These are phyloP conservation scores for Lichtheimia ornata DNA, from an alignment of 371 early-diverging fungal species.

Conservation along the genomic window DNA sequence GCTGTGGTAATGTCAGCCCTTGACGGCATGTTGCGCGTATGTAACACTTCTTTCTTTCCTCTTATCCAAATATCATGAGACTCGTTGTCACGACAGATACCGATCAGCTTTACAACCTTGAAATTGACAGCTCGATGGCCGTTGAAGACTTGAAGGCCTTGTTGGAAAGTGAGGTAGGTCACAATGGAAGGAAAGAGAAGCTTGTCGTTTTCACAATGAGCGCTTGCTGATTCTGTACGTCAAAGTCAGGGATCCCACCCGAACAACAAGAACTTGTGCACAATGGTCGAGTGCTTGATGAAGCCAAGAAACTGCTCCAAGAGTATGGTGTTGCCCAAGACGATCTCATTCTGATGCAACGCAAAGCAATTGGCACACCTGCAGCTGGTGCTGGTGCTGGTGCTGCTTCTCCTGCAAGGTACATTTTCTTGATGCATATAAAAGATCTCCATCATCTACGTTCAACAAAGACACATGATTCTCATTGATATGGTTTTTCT, in stretches of 20 bases:
- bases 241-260: slow-evolving; percentile 61
- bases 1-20: no score
- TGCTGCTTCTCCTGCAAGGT: slow-evolving; percentile 1
- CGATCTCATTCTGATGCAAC: slow-evolving; percentile 72
- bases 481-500: neutral
- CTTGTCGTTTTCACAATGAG: neutral
- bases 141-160: slow-evolving; percentile 83
- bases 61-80: slow-evolving; percentile 41
- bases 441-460: no score
- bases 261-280: slow-evolving; percentile 49
- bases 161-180: slow-evolving; percentile 76
- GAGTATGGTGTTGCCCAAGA: slow-evolving; percentile 71
- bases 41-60: neutral
- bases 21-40: no score
- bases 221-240: neutral
- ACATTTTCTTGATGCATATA: no score
- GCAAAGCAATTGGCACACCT: slow-evolving; percentile 4
- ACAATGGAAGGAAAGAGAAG: slow-evolving; percentile 3
- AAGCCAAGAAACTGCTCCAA: slow-evolving; percentile 64
- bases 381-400: neutral
- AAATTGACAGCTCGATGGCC: slow-evolving; percentile 79
- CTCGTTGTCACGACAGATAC: slow-evolving; percentile 64
- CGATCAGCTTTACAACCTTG: slow-evolving; percentile 69
- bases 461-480: no score
- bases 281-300: slow-evolving; percentile 63